Conservation (phyloP, 2,329 filamentous ascomycete genomes). For the Paramyrothecium sp. region DNA sequence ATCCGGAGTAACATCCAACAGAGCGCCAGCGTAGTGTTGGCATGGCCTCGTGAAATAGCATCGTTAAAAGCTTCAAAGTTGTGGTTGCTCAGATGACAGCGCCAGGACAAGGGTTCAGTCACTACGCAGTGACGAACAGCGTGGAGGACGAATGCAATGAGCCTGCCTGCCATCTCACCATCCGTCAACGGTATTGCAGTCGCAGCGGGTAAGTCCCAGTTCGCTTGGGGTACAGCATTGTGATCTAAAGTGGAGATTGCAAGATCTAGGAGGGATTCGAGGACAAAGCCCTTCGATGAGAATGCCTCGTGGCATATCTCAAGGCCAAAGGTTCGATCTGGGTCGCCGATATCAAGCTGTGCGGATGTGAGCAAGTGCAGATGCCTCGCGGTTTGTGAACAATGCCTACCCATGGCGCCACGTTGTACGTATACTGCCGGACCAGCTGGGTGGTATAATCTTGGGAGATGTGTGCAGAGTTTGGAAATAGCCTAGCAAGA, state of each 20-base stretch:
- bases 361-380: background rate
- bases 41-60: background rate
- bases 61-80: constrained; percentile 10
- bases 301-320: too few species aligned
- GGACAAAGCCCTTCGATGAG: constrained; percentile 16
- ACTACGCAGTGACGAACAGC: constrained; percentile 13
- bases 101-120: constrained; percentile 15
- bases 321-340: constrained; percentile 38
- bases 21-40: too few species aligned
- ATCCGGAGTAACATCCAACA: too few species aligned
- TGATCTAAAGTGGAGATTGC: constrained; percentile 12
- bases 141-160: constrained; percentile 3
- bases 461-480: constrained; percentile 21
- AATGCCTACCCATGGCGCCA: constrained; percentile 40
- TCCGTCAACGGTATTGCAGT: too few species aligned
- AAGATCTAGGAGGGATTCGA: constrained; percentile 20
- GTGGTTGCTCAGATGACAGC: constrained; percentile 13
- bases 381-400: too few species aligned
- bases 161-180: too few species aligned
- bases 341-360: constrained; percentile 41
- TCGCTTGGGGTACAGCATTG: too few species aligned
- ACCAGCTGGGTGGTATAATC: constrained; percentile 27
- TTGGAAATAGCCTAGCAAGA: constrained; percentile 14
- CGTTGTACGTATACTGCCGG: constrained; percentile 41
- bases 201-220: too few species aligned